Percentiles rank a stretch among this genome's conserved stretches.
phyloP scores from a whole-genome alignment of 257 asterid genomes.

The Nicotiana attenuata region DNA sequence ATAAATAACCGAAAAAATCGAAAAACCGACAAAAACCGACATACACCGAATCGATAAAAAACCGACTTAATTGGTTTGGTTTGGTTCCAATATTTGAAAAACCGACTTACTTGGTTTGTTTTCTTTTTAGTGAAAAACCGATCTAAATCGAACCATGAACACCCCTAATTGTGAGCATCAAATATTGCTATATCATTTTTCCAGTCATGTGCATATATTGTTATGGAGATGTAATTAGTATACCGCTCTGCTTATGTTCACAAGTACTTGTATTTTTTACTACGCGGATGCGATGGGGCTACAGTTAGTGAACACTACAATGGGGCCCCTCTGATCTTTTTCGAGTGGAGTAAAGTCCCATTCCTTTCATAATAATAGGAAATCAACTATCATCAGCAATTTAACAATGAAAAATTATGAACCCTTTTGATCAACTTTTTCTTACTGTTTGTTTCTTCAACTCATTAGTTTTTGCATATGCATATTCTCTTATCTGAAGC shows the following conservation, averaged over 20 bases:
- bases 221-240: background rate
- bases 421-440: background rate
- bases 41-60: too few relatives aligned
- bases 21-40: too few relatives aligned
- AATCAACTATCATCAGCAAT: background rate
- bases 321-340: background rate
- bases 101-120: too few relatives aligned
- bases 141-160: too few relatives aligned
- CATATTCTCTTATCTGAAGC: slow-evolving; percentile 40
- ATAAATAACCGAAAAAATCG: too few relatives aligned
- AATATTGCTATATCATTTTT: background rate
- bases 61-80: too few relatives aligned
- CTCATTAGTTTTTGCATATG: background rate
- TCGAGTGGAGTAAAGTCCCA: background rate
- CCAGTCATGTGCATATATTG: background rate
- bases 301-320: background rate
- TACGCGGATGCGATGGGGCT: background rate
- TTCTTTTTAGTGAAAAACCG: too few relatives aligned
- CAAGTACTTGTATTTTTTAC: background rate
- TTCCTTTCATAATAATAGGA: background rate
- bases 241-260: background rate
- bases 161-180: too few relatives aligned
- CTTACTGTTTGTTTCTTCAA: background rate
- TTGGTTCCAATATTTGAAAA: too few relatives aligned
- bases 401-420: background rate